These are phyloP conservation scores for Candida lessepsii DNA, from an alignment of 805 yeast species.

Conservation along the genomic window DNA sequence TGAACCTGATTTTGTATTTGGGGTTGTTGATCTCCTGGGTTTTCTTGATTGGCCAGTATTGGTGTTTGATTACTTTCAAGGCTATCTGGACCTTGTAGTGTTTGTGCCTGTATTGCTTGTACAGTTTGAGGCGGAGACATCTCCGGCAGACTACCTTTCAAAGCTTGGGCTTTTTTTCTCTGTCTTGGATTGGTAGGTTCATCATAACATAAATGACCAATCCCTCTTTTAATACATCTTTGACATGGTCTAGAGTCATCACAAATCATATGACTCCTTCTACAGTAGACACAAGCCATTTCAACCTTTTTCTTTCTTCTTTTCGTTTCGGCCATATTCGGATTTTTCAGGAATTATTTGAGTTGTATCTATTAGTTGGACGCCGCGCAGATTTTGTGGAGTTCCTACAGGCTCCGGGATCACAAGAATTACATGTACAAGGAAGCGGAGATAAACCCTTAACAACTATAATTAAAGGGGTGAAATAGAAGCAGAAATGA, in stretches of 20 bases:
- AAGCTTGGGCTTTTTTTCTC: slow-evolving; percentile 35
- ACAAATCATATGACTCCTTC: slow-evolving; percentile 93
- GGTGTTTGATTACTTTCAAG: background rate
- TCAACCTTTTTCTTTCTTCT: slow-evolving; percentile 52
- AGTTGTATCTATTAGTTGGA: no score
- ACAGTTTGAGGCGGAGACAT: slow-evolving; percentile 5
- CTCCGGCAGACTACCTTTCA: slow-evolving; percentile 11
- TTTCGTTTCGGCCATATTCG: slow-evolving; percentile 11
- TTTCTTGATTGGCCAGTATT: no score
- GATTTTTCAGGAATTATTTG: background rate
- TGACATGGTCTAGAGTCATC: slow-evolving; percentile 75
- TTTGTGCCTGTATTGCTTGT: slow-evolving; percentile 7
- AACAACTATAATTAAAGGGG: no score
- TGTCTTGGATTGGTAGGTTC: slow-evolving; percentile 52
- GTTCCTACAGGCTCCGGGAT: slow-evolving; percentile 6
- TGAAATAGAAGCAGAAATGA: no score
- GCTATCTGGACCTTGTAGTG: slow-evolving; percentile 4
- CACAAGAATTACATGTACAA: no score
- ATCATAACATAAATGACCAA: slow-evolving; percentile 83
- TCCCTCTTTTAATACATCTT: slow-evolving; percentile 81
- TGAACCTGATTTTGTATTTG: background rate
- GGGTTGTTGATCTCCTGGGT: background rate
- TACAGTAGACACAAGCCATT: slow-evolving; percentile 84
- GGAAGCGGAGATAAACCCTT: no score
- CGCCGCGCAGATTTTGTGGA: slow-evolving; percentile 5